Evolutionary conservation across 2,329 filamentous ascomycete species (phyloP), one percentile per base, ranked within the genome.

Genomic region (Cryphonectria japonica): DNA sequence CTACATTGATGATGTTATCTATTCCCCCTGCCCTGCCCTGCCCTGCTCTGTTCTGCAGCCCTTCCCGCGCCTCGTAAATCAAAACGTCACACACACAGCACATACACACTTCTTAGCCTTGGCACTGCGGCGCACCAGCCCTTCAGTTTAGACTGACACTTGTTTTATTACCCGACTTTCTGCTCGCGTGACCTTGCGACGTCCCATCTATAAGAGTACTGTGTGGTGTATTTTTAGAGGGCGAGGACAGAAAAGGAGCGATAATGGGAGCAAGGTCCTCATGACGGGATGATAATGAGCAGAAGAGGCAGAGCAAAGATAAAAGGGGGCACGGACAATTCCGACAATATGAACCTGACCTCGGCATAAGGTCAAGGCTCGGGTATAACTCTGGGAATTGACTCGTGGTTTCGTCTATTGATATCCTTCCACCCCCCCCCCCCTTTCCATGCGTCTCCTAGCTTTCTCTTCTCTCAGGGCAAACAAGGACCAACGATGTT

Each of bases 331-430:
- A 54, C n/a, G 52, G 52, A 54, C 50, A 26, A 54, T 54, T 5
- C n/a, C n/a, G 52, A 57, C 26, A 16, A 5, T 11, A 7, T 26
- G 52, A 32, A 59, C 54, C 54, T 32, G 54, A 59, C 54, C 54
- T 59, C 54, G 54, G 54, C 54, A 59, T 6, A 29, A 54, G n/a
- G n/a, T 26, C n/a, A n/a, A 57, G n/a, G 52, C 52, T 57, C 52
- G n/a, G n/a, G n/a, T 57, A 57, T 57, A 57, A 29, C 29, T 26
- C 26, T 29, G 52, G 52, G 7, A 14, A 29, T 29, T 29, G 52
- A 29, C 52, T 54, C 52, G 22, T 54, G 11, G 52, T 29, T 29
- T 29, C n/a, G n/a, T 57, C 52, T 57, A 26, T 57, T 14, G 52
- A 29, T 57, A 0, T 13, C 4, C 5, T n/a, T 26, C 26, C 26